Conservation (phyloP, 139 green algal species). For the Pycnococcus provasolii region DNA sequence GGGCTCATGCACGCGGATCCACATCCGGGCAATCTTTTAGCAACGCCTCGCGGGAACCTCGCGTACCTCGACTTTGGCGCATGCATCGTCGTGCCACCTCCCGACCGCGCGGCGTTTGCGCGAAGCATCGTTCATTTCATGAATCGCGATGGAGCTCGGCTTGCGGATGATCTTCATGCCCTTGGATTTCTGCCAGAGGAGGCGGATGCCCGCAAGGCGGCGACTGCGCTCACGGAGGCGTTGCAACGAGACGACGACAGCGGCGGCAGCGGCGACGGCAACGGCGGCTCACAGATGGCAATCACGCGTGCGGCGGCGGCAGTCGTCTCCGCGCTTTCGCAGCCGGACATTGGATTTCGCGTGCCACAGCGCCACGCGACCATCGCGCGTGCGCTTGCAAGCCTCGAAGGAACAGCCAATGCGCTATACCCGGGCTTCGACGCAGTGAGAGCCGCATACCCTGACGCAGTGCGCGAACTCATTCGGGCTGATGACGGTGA, state of each 20-base stretch:
- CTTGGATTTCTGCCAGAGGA: slow-evolving; percentile 45
- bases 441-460: slow-evolving; percentile 25
- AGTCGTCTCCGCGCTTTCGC: no score
- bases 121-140: slow-evolving; percentile 43
- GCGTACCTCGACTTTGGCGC: slow-evolving; percentile 49
- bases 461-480: neutral
- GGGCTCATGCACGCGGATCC: slow-evolving; percentile 49
- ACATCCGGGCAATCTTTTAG: slow-evolving; percentile 47
- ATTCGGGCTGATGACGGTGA: no score
- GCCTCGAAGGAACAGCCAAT: slow-evolving; percentile 44
- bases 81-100: slow-evolving; percentile 32
- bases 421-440: slow-evolving; percentile 32
- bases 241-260: no score
- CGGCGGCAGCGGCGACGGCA: no score
- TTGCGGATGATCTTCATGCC: slow-evolving; percentile 40
- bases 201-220: neutral
- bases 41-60: slow-evolving; percentile 26
- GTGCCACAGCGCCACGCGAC: slow-evolving; percentile 51
- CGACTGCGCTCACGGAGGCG: no score
- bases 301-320: no score
- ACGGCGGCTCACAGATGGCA: no score
- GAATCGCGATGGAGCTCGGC: slow-evolving; percentile 34
- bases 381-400: slow-evolving; percentile 41
- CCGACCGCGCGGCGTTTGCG: slow-evolving; percentile 41
- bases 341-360: slow-evolving; percentile 26